Percentiles rank a stretch among this genome's conserved stretches.
phyloP scores from a whole-genome alignment of 2,329 filamentous ascomycete species.

The Pestalotiopsis sp. region DNA sequence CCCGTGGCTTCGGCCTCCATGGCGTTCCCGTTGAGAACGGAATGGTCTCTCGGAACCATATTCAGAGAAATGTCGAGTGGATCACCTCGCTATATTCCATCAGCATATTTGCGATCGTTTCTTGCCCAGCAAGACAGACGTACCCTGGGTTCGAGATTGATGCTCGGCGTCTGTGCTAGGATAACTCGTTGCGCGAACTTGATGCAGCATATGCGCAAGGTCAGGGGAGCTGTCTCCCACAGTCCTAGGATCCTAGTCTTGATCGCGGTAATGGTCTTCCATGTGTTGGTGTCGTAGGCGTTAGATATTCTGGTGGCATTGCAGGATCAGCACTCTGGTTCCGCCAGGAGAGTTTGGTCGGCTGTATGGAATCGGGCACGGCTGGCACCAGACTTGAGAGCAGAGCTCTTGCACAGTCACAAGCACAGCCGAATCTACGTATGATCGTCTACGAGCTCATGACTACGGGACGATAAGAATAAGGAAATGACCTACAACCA shows the following conservation, averaged over 20 bases:
- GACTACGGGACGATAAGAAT: slow-evolving; percentile 13
- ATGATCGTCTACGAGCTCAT: slow-evolving; percentile 27
- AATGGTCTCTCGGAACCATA: slow-evolving; percentile 82
- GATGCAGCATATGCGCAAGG: slow-evolving; percentile 90
- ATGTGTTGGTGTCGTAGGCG: slow-evolving; percentile 76
- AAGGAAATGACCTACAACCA: slow-evolving; percentile 77
- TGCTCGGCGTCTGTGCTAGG: slow-evolving; percentile 84
- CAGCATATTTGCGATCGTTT: background rate
- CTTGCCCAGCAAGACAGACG: slow-evolving; percentile 33
- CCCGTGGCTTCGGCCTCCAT: slow-evolving; percentile 93
- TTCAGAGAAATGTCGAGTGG: slow-evolving; percentile 79
- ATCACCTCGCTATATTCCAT: slow-evolving; percentile 42
- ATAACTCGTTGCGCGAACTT: slow-evolving; percentile 96
- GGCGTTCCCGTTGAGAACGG: slow-evolving; percentile 75
- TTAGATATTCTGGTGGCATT: slow-evolving; percentile 74
- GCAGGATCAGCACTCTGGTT: slow-evolving; percentile 27
- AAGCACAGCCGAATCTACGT: slow-evolving; percentile 27
- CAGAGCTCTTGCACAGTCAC: slow-evolving; percentile 22
- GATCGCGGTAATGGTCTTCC: slow-evolving; percentile 86
- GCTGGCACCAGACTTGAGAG: slow-evolving; percentile 15
- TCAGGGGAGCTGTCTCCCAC: slow-evolving; percentile 79
- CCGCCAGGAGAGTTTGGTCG: slow-evolving; percentile 14
- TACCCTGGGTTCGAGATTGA: slow-evolving; percentile 82
- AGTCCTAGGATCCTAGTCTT: slow-evolving; percentile 86
- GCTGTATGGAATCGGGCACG: slow-evolving; percentile 3